Evolutionary conservation across 495 filamentous ascomycete genomes (phyloP).

Genomic region (Podospora pseudopauciseta): DNA sequence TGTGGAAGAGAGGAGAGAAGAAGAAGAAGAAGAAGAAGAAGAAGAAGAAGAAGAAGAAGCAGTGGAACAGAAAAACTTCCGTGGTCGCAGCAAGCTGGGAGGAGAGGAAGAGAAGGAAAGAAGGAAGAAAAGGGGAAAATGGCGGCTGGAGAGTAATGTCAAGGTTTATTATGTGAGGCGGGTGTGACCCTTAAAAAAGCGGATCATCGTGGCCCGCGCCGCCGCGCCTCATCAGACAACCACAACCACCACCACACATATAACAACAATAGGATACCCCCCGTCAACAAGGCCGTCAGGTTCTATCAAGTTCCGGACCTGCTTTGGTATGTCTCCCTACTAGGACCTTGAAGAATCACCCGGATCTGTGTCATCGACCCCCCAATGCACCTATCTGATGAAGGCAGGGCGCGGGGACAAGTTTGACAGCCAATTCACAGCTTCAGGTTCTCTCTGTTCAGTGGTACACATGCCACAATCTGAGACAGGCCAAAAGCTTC

Average conservation of each 20-base stretch:
- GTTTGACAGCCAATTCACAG: not conserved
- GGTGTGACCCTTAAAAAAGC: not conserved
- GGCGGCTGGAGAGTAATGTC: not conserved
- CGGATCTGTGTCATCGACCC: not conserved
- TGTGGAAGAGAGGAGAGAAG: not conserved
- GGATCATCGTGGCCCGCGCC: constrained; percentile 3
- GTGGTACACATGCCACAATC: not conserved
- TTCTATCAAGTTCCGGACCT: not conserved
- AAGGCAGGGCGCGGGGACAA: not conserved
- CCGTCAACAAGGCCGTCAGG: not conserved
- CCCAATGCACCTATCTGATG: not conserved
- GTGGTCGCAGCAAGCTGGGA: not conserved
- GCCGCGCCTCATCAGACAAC: not conserved
- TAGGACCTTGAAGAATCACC: not conserved
- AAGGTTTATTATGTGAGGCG: not conserved
- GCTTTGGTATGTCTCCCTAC: not conserved
- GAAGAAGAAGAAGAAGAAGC: constrained; percentile 1
- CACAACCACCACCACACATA: not conserved
- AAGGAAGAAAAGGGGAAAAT: not conserved
- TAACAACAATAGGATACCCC: not conserved
- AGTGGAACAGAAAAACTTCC: not conserved
- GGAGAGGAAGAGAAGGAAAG: not conserved
- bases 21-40: not conserved
- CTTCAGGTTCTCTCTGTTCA: not conserved
- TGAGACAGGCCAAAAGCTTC: not conserved